Percentiles rank a stretch among this genome's conserved stretches.
These are phyloP conservation scores for Solanum corneliomulleri DNA, from an alignment of 257 asterid species.

Conservation along the genomic window DNA sequence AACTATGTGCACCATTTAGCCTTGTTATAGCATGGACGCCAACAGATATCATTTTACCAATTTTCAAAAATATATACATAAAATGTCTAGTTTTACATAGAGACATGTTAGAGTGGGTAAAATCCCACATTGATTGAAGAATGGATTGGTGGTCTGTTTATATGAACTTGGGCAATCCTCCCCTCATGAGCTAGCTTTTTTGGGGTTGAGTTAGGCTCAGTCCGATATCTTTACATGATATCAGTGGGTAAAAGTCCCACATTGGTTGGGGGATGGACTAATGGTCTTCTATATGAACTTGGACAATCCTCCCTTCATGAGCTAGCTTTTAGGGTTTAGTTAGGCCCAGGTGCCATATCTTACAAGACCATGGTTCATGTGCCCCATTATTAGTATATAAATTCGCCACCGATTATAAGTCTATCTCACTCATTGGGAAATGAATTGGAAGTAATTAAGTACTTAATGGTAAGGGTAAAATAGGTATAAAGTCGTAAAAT, in stretches of 20 bases:
- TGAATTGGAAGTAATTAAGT: neutral
- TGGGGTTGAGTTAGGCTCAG: neutral
- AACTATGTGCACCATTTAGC: neutral
- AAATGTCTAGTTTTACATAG: neutral
- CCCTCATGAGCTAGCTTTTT: neutral
- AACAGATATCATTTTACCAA: neutral
- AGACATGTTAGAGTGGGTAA: neutral
- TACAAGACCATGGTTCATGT: neutral
- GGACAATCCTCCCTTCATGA: neutral
- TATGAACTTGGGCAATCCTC: neutral
- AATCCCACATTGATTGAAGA: neutral
- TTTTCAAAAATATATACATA: neutral
- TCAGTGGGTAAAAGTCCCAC: neutral
- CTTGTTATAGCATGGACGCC: neutral
- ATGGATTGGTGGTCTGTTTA: neutral
- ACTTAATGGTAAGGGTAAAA: neutral
- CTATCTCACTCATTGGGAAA: neutral
- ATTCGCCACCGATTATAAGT: neutral
- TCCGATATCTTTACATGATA: neutral
- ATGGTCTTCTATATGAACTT: neutral
- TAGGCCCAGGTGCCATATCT: neutral
- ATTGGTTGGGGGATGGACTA: neutral
- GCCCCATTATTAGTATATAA: neutral
- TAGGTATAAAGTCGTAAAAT: neutral
- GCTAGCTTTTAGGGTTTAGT: neutral